Conservation (phyloP, 208 protist species). For the Crithidia bombi region DNA sequence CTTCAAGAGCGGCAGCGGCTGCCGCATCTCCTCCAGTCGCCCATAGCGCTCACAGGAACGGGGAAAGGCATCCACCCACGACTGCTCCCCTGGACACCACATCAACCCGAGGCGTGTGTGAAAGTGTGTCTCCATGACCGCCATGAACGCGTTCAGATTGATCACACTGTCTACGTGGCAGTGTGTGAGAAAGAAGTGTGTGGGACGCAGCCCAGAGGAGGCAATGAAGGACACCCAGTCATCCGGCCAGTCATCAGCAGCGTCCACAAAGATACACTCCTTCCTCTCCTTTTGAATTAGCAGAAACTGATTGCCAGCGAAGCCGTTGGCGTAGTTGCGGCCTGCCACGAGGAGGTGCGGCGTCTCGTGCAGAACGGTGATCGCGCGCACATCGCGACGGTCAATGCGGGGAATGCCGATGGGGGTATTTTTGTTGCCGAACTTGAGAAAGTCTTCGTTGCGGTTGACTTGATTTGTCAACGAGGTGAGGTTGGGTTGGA, state of each 20-base stretch:
- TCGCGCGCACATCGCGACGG: conserved; percentile 66
- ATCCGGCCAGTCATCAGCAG: conserved; percentile 90
- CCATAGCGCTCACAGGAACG: conserved; percentile 81
- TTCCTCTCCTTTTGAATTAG: conserved; percentile 72
- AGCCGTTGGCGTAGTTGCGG: conserved; percentile 83
- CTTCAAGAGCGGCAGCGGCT: conserved; percentile 66
- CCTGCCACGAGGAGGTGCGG: conserved; percentile 76
- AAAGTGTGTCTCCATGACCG: conserved; percentile 62
- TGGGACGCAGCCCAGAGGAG: conserved; percentile 58
- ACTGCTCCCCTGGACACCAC: conserved; percentile 80
- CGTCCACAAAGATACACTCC: conserved; percentile 85
- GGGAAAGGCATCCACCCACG: conserved; percentile 82
- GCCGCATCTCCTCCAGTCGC: conserved; percentile 65
- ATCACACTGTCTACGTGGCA: conserved; percentile 90
- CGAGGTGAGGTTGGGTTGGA: conserved; percentile 85
- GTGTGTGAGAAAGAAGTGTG: conserved; percentile 88
- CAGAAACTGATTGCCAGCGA: conserved; percentile 87
- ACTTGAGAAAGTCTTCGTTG: conserved; percentile 76
- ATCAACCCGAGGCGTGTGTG: conserved; percentile 59
- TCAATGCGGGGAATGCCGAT: conserved; percentile 75
- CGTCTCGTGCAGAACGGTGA: conserved; percentile 85
- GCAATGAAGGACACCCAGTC: conserved; percentile 88
- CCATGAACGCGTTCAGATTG: conserved; percentile 77
- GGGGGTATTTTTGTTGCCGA: conserved; percentile 45
- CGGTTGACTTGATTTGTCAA: conserved; percentile 81